Evolutionary conservation across 140 eudicot species (phyloP), one percentile per base, ranked within the genome.

Genomic region (Anethum foeniculum): DNA sequence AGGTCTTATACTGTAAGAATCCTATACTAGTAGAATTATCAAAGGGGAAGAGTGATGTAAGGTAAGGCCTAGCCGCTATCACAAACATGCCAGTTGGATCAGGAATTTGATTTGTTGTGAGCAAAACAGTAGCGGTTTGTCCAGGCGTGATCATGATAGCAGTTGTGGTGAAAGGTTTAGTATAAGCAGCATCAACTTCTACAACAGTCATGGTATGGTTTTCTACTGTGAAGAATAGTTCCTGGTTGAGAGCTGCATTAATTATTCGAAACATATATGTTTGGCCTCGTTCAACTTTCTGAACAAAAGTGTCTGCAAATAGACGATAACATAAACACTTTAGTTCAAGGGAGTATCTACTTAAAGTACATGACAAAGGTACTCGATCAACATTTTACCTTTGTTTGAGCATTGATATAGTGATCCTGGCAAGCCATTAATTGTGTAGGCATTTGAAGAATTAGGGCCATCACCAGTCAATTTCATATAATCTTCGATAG

Each of bases 61-160:
- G 88, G 77, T 92, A 92, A 80, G 97, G 97, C 84, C 97, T 81
- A 5, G 97, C 97, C 1, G 97, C 93, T 91, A 92, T 92, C 6
- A 84, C 85, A 68, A 90, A 92, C 82, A 81, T 76, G 48, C 87
- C 86, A 0, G 83, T 75, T 36, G 89, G 69, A 80, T 46, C 87
- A 0, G 86, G 91, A 13, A 67, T 32, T 34, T 87, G 91, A 83
- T 92, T 80, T 23, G 97, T 88, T 0, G 89, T 86, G 74, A 92
- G 79, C 25, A 92, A 79, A 25, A 90, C 91, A 14, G 87, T 92
- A 74, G 89, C 80, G 77, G 97, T 92, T 82, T 92, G 97, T 23
- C 97, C 97, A 0, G 97, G 97, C 48, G 96, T 81, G 85, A 92
- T 87, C 96, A 92, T 85, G 41, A 92, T 92, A 49, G 96, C 89